phyloP scores from a whole-genome alignment of 164 flowering plant genomes.

The Nymphaea colorata region DNA sequence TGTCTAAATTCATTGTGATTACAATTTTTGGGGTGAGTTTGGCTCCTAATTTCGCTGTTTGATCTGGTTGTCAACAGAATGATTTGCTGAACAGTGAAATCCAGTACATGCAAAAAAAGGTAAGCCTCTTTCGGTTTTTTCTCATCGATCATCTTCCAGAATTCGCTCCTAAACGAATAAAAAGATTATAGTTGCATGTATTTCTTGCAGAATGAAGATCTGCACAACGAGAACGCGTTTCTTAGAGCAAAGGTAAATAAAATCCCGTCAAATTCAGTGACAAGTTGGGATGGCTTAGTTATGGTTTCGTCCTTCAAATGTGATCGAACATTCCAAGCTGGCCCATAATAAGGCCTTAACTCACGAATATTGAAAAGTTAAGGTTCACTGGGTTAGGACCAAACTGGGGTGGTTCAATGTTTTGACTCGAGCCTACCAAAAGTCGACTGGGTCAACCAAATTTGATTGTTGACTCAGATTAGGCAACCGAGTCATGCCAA shows the following conservation, averaged over 20 bases:
- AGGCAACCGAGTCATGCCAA: too few relatives aligned
- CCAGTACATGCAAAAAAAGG: constrained; percentile 90
- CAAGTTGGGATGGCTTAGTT: too few relatives aligned
- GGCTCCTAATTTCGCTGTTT: background rate
- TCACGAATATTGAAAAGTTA: too few relatives aligned
- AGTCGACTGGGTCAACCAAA: too few relatives aligned
- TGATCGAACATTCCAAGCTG: too few relatives aligned
- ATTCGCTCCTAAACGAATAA: background rate
- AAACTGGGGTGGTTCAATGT: too few relatives aligned
- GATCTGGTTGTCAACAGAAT: constrained; percentile 33
- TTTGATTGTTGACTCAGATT: too few relatives aligned
- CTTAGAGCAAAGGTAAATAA: constrained; percentile 66
- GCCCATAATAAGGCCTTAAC: too few relatives aligned
- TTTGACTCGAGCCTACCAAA: too few relatives aligned
- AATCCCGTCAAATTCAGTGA: too few relatives aligned
- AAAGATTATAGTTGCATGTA: background rate
- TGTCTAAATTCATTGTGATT: background rate
- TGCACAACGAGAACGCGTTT: constrained; percentile 76
- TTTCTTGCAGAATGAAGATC: constrained; percentile 60
- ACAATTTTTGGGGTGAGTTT: background rate
- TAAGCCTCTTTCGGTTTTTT: constrained; percentile 13
- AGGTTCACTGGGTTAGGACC: too few relatives aligned
- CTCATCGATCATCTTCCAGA: background rate
- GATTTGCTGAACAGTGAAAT: constrained; percentile 75
- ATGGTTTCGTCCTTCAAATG: too few relatives aligned